Conservation (phyloP, 208 protist species). For the Acanthamoeba healyi region DNA sequence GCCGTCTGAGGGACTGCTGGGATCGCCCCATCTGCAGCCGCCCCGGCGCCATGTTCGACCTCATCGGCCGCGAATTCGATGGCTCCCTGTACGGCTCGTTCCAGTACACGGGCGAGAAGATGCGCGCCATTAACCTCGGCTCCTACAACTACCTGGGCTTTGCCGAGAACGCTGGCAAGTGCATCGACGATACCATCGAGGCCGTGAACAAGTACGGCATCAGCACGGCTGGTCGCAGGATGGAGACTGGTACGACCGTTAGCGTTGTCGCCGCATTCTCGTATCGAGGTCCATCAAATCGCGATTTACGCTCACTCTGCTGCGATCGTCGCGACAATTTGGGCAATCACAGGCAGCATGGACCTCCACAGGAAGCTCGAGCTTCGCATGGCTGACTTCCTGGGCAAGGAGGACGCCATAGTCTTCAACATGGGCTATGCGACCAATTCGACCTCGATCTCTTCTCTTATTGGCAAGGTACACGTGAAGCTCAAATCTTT, state of each 20-base stretch:
- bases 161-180: constrained; percentile 93
- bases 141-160: constrained; percentile 99
- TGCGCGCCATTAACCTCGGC: constrained; percentile 95
- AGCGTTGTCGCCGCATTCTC: no score
- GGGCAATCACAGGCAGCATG: constrained; percentile 75
- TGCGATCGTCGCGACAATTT: no score
- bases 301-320: no score
- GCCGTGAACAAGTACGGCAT: constrained; percentile 92
- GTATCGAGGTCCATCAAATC: no score
- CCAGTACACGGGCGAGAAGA: constrained; percentile 89
- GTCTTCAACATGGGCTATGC: constrained; percentile 92
- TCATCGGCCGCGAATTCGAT: constrained; percentile 94
- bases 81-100: constrained; percentile 83
- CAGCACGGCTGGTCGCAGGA: constrained; percentile 88
- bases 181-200: constrained; percentile 92
- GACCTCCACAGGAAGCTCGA: constrained; percentile 83
- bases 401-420: constrained; percentile 89
- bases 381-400: constrained; percentile 82
- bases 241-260: constrained; percentile 80
- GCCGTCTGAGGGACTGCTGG: constrained; percentile 91
- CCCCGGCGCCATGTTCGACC: constrained; percentile 94
- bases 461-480: no score
- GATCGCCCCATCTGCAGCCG: constrained; percentile 94
- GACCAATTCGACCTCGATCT: constrained; percentile 90
- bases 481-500: no score